phyloP scores from a whole-genome alignment of 2,329 filamentous ascomycete genomes.

The Arachnomyces sp. region DNA sequence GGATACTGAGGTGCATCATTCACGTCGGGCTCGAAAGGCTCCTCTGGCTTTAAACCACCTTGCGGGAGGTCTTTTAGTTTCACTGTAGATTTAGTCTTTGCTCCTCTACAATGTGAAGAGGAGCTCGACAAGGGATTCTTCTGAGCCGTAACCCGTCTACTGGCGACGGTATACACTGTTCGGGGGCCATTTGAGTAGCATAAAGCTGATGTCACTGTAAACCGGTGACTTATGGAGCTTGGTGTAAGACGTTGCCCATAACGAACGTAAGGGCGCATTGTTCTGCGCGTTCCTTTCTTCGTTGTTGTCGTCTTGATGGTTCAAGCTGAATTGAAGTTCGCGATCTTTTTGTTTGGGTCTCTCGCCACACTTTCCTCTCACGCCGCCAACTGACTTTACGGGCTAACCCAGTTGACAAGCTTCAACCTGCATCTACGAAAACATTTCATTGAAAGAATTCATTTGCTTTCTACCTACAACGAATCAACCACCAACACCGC shows the following conservation, averaged over 20 bases:
- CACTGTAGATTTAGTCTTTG: conserved; percentile 29
- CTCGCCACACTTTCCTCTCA: conserved; percentile 9
- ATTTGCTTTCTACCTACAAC: too few species aligned
- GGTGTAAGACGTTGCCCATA: background rate
- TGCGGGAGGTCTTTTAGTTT: conserved; percentile 48
- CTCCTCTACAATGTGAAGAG: conserved; percentile 19
- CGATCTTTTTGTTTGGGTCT: background rate
- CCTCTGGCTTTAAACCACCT: conserved; percentile 41
- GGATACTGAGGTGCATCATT: conserved; percentile 59
- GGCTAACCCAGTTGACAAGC: too few species aligned
- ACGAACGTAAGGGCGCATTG: conserved; percentile 9
- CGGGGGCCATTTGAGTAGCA: too few species aligned
- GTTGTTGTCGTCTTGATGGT: background rate
- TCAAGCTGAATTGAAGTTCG: background rate
- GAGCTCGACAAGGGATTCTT: conserved; percentile 3
- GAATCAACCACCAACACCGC: too few species aligned
- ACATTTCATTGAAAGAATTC: too few species aligned
- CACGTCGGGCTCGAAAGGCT: conserved; percentile 34
- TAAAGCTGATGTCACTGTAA: too few species aligned
- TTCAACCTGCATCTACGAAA: too few species aligned
- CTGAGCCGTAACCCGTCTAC: too few species aligned
- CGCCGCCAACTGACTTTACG: too few species aligned
- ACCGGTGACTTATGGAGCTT: background rate
- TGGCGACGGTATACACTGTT: too few species aligned
- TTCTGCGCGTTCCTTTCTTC: background rate